These are phyloP conservation scores for Beauveria bassiana DNA, from an alignment of 2,329 filamentous ascomycete species.

Conservation along the genomic window DNA sequence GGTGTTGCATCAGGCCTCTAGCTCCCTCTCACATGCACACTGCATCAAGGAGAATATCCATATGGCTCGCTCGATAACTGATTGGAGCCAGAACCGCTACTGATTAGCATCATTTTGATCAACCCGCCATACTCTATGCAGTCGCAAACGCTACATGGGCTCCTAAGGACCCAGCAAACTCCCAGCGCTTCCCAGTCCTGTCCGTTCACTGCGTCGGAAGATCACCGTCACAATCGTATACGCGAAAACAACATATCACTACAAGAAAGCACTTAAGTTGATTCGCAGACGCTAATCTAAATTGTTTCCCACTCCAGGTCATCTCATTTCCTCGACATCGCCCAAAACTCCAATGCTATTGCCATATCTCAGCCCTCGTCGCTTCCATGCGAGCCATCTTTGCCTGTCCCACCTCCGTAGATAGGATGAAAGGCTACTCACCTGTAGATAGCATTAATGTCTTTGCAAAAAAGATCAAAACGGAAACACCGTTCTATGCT, in stretches of 20 bases:
- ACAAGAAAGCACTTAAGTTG: background rate
- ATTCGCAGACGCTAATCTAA: constrained; percentile 6
- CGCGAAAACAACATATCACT: too few species aligned
- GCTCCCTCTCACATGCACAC: background rate
- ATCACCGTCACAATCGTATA: too few species aligned
- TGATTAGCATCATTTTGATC: too few species aligned
- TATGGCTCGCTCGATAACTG: too few species aligned
- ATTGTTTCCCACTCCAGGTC: background rate
- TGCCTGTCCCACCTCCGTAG: background rate
- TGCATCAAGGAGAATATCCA: too few species aligned
- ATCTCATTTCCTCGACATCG: background rate
- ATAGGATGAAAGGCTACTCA: background rate
- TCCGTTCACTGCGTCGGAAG: too few species aligned
- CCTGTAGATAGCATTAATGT: background rate
- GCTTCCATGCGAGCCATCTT: background rate
- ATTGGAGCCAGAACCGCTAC: too few species aligned
- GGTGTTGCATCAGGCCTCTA: background rate
- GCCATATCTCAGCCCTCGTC: background rate
- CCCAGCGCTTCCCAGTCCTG: too few species aligned
- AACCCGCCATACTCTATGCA: too few species aligned
- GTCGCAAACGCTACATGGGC: too few species aligned
- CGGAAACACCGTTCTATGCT: too few species aligned
- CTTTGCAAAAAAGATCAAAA: background rate
- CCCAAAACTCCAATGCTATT: constrained; percentile 7
- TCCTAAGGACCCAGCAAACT: too few species aligned